Percentiles rank a stretch among this genome's conserved stretches.
phyloP scores from a whole-genome alignment of 371 early-diverging fungal genomes.

The Apophysomyces variabilis region DNA sequence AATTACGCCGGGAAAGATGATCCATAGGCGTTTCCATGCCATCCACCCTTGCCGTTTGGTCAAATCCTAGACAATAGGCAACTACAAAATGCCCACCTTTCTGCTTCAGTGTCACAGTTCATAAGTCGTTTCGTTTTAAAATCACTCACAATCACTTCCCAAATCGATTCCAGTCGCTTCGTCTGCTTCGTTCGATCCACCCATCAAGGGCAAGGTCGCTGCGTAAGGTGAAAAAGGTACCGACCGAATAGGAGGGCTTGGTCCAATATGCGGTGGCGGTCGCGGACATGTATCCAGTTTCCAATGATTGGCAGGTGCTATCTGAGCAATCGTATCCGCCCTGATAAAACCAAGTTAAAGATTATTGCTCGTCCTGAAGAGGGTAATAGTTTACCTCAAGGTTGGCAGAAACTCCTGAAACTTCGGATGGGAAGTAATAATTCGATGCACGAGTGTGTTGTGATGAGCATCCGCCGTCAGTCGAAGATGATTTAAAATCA shows the following conservation, averaged over 20 bases:
- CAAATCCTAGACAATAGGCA: slow-evolving; percentile 52
- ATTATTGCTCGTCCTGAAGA: too few relatives aligned
- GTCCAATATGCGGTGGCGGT: slow-evolving; percentile 53
- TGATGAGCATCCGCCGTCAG: slow-evolving; percentile 39
- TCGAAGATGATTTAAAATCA: slow-evolving; percentile 47
- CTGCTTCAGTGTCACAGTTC: neutral
- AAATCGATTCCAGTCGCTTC: slow-evolving; percentile 38
- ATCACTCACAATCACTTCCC: slow-evolving; percentile 44
- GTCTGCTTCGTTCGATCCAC: slow-evolving; percentile 25
- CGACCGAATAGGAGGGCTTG: slow-evolving; percentile 46
- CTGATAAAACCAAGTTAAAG: slow-evolving; percentile 10
- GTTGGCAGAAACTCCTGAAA: slow-evolving; percentile 39
- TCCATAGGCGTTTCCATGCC: slow-evolving; percentile 32
- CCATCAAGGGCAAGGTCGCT: slow-evolving; percentile 40
- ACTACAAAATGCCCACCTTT: slow-evolving; percentile 17
- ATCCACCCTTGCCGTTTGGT: slow-evolving; percentile 18
- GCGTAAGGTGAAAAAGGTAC: slow-evolving; percentile 41
- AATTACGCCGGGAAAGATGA: slow-evolving; percentile 34
- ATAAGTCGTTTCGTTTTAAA: neutral
- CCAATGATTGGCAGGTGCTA: slow-evolving; percentile 37
- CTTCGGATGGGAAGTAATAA: slow-evolving; percentile 27
- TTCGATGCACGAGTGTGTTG: slow-evolving; percentile 25
- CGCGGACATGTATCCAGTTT: slow-evolving; percentile 43
- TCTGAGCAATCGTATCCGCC: slow-evolving; percentile 41
- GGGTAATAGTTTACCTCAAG: slow-evolving; percentile 25